Evolutionary conservation across 495 filamentous ascomycete genomes (phyloP), one percentile per base, ranked within the genome.

Genomic region (Annulohypoxylon moriforme): DNA sequence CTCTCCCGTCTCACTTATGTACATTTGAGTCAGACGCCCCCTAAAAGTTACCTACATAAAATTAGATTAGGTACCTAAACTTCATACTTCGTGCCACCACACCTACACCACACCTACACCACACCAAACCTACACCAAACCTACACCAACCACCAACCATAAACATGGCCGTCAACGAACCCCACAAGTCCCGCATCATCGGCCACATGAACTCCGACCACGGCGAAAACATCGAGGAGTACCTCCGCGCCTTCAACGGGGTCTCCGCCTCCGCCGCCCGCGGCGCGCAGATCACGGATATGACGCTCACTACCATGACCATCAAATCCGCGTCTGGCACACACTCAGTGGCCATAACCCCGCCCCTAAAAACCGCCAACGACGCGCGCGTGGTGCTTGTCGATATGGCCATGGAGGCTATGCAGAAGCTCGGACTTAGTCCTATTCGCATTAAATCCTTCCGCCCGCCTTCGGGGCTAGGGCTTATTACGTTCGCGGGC

Each of bases 161-260:
- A n/a, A n/a, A n/a, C 22, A 76, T 76, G 71, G 42, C 76, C 57
- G 25, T 71, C 16, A 50, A 58, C 64, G 64, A 75, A 53, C 81
- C 85, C 20, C 78, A 81, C 67, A 91, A 89, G 66, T 64, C 83
- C 40, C 89, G 90, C 76, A 91, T 93, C 74, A 86, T 91, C 75
- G 82, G 84, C 29, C 93, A 96, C 83, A 94, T 96, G 92, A 94
- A 94, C 82, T 82, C 81, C 40, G 90, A 93, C 83, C 93, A 94
- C 80, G 83, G 85, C 69, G 90, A 91, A 29, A n/a, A n/a, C n/a
- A 83, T 96, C 14, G 75, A 80, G 44, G 85, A 90, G 64, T 94
- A 92, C 80, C 85, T 94, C 0, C 83, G 86, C 66, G 85, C 90
- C 78, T 91, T 85, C 84, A 77, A 78, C 82, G 67, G 79, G 6